phyloP scores from a whole-genome alignment of 768 basidiomycete species.

The Auricularia cornea region DNA sequence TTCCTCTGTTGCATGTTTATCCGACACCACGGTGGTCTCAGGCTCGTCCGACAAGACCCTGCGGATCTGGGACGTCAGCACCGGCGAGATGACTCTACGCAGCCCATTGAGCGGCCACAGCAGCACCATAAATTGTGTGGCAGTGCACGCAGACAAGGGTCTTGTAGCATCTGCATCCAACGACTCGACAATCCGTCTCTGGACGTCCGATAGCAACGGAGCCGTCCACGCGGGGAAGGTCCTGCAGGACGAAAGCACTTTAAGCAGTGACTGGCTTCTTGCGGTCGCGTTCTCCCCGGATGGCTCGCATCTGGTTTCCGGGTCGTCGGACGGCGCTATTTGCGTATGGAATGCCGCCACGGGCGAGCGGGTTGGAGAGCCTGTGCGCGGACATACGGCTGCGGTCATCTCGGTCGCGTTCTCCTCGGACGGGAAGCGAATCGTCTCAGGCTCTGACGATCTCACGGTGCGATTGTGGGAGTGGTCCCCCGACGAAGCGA shows the following conservation, averaged over 20 bases:
- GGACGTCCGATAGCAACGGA: slow-evolving; percentile 6
- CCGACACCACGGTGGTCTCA: slow-evolving; percentile 4
- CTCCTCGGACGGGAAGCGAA: slow-evolving; percentile 23
- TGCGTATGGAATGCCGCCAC: slow-evolving; percentile 19
- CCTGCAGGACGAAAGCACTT: not conserved
- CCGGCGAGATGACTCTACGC: not conserved
- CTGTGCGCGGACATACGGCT: slow-evolving; percentile 15
- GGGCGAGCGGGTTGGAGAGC: slow-evolving; percentile 11
- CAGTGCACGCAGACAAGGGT: slow-evolving; percentile 7
- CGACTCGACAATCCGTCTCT: slow-evolving; percentile 9
- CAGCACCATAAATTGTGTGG: slow-evolving; percentile 4
- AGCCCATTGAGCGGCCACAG: slow-evolving; percentile 1
- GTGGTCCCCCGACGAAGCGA: slow-evolving; percentile 6
- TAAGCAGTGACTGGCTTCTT: not conserved
- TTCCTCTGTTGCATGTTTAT: slow-evolving; percentile 4
- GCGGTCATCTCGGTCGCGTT: slow-evolving; percentile 19
- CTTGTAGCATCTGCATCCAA: slow-evolving; percentile 13
- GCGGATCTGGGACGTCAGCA: not conserved
- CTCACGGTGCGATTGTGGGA: slow-evolving; percentile 16
- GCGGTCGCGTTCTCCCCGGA: slow-evolving; percentile 19
- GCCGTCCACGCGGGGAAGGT: not conserved
- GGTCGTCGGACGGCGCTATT: slow-evolving; percentile 20
- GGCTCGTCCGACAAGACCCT: slow-evolving; percentile 5
- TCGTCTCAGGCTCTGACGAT: slow-evolving; percentile 23
- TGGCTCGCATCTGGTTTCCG: slow-evolving; percentile 20